These are phyloP conservation scores for Tetracladium setigerum DNA, from an alignment of 495 filamentous ascomycete genomes.

Conservation along the genomic window DNA sequence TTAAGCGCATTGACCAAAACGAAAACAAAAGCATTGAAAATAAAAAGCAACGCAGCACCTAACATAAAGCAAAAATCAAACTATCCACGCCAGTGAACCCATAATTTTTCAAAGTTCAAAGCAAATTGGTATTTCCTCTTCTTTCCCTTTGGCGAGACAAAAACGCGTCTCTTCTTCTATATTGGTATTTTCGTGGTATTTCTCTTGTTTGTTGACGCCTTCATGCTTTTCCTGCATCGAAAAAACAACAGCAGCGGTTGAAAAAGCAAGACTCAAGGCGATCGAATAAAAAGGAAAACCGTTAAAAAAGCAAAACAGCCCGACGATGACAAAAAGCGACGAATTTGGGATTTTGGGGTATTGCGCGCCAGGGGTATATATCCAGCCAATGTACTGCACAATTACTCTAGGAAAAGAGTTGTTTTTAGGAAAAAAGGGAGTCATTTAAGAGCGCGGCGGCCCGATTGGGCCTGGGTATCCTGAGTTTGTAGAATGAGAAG, in stretches of 20 bases:
- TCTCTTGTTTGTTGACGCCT: constrained; percentile 14
- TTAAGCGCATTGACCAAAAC: too few species aligned
- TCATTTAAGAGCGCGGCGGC: constrained; percentile 59
- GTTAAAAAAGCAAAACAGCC: constrained; percentile 6
- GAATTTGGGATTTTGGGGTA: constrained; percentile 19
- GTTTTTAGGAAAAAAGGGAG: constrained; percentile 7
- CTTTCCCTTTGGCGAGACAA: constrained; percentile 10
- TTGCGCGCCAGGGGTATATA: constrained; percentile 27
- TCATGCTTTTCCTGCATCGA: constrained; percentile 17
- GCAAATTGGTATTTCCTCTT: constrained; percentile 25
- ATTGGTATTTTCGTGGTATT: constrained; percentile 16
- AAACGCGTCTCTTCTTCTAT: constrained; percentile 16
- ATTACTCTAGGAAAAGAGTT: constrained; percentile 18
- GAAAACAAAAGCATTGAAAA: background rate
- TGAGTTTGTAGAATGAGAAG: constrained; percentile 86
- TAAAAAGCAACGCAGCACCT: background rate
- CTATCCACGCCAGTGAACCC: constrained; percentile 16
- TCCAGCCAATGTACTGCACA: constrained; percentile 23
- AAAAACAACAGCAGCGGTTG: background rate
- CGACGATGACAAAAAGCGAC: constrained; percentile 1
- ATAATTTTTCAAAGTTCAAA: constrained; percentile 9
- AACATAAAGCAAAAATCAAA: background rate
- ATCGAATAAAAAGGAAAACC: background rate
- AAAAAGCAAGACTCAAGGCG: background rate
- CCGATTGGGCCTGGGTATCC: constrained; percentile 88